Evolutionary conservation across 305 asterid species (phyloP).

Genomic region (Andrographis paniculata): DNA sequence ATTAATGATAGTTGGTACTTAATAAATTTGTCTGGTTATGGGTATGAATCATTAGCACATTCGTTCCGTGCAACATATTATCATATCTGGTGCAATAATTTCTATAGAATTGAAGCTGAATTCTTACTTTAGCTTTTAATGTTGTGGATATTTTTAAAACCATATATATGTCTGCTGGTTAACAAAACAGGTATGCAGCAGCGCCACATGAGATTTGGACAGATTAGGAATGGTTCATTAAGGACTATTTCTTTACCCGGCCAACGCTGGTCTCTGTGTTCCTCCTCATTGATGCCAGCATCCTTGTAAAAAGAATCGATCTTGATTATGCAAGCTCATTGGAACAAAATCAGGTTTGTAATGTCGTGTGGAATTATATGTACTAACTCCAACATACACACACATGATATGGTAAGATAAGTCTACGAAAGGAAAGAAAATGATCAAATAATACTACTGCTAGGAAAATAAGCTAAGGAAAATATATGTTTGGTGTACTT

Average conservation of each 20-base stretch:
- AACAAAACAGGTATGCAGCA: conserved; percentile 63
- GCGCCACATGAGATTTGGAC: conserved; percentile 88
- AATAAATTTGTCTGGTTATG: conserved; percentile 96
- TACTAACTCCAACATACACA: too few species aligned
- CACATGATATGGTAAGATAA: too few species aligned
- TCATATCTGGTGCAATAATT: too few species aligned
- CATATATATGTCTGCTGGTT: too few species aligned
- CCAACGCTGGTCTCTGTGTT: conserved; percentile 86
- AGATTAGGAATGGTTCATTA: conserved; percentile 88
- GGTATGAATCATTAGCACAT: conserved; percentile 34
- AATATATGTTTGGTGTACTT: too few species aligned
- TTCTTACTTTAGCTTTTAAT: too few species aligned
- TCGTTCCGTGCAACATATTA: not conserved
- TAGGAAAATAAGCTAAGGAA: too few species aligned
- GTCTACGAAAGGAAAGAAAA: too few species aligned
- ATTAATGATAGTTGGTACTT: conserved; percentile 87
- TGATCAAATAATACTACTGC: too few species aligned
- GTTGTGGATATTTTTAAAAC: too few species aligned
- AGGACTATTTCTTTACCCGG: conserved; percentile 83
- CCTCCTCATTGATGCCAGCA: conserved; percentile 94
- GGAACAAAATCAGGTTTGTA: conserved; percentile 90
- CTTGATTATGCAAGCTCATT: conserved; percentile 94
- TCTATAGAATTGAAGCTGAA: too few species aligned
- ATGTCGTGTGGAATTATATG: too few species aligned
- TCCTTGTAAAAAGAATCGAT: conserved; percentile 79